Conservation (phyloP, 345 rosid species). For the Euphorbia lathyris region DNA sequence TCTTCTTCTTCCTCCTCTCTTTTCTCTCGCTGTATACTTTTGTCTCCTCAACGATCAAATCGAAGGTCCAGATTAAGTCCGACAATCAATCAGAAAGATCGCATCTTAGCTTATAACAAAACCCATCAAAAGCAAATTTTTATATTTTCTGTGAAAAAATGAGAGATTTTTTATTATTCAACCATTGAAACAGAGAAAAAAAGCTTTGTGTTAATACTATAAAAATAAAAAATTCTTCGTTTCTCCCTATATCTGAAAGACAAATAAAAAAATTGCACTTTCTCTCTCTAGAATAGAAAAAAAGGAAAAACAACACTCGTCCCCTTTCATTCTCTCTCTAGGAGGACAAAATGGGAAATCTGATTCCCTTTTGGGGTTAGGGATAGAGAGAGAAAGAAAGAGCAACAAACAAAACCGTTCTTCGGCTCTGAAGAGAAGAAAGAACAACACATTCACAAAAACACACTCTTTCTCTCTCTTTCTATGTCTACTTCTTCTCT, state of each 20-base stretch:
- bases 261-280: constrained; percentile 1
- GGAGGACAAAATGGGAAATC: constrained; percentile 33
- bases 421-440: background rate
- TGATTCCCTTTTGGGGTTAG: background rate
- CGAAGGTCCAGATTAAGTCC: constrained; percentile 20
- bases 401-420: constrained; percentile 14
- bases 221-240: background rate
- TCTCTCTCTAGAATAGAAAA: constrained; percentile 21
- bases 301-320: background rate
- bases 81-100: constrained; percentile 22
- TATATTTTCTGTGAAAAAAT: background rate
- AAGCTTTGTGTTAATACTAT: constrained; percentile 8
- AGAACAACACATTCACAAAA: background rate
- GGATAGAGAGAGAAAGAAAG: background rate
- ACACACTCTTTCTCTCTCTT: background rate
- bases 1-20: too few relatives aligned
- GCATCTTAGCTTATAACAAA: constrained; percentile 17
- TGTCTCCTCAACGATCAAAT: constrained; percentile 22
- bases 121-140: constrained; percentile 11
- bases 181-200: constrained; percentile 33
- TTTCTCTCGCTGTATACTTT: background rate
- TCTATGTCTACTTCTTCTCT: background rate
- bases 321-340: constrained; percentile 30
- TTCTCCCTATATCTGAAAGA: background rate
- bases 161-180: constrained; percentile 20